These are phyloP conservation scores for Alternaria arbusti DNA, from an alignment of 2,329 filamentous ascomycete genomes.

Conservation along the genomic window DNA sequence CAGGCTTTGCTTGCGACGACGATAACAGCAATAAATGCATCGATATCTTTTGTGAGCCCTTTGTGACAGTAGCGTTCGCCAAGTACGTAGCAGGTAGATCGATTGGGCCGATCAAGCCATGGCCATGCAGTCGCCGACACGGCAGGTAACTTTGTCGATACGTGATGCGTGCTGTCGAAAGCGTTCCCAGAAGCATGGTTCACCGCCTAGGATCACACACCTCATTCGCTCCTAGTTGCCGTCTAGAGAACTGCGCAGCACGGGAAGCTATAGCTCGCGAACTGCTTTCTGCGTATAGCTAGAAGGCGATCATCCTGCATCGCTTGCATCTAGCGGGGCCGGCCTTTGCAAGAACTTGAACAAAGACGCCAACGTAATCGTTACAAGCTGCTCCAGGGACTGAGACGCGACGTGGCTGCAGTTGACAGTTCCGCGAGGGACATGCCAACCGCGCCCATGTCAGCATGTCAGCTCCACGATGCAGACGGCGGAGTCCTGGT, in stretches of 20 bases:
- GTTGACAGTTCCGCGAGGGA: background rate
- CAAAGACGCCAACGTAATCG: background rate
- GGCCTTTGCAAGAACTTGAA: background rate
- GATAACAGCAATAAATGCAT: background rate
- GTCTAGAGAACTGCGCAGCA: slow-evolving; percentile 12
- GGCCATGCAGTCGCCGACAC: slow-evolving; percentile 6
- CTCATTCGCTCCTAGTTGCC: slow-evolving; percentile 27
- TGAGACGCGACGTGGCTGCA: background rate
- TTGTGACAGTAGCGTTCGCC: background rate
- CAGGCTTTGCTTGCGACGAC: background rate
- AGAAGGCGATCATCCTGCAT: background rate
- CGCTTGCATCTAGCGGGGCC: background rate
- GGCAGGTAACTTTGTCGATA: slow-evolving; percentile 4
- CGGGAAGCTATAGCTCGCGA: background rate
- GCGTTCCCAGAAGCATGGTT: slow-evolving; percentile 25
- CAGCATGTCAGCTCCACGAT: background rate
- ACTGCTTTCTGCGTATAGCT: slow-evolving; percentile 3
- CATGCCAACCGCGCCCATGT: background rate
- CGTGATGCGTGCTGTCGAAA: slow-evolving; percentile 1
- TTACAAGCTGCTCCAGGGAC: background rate
- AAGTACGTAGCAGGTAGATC: background rate
- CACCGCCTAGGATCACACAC: slow-evolving; percentile 20
- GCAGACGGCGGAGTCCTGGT: background rate
- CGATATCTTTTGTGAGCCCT: background rate
- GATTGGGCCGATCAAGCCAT: background rate